Evolutionary conservation across 2,329 filamentous ascomycete genomes (phyloP).

Genomic region (Exophiala sideris): DNA sequence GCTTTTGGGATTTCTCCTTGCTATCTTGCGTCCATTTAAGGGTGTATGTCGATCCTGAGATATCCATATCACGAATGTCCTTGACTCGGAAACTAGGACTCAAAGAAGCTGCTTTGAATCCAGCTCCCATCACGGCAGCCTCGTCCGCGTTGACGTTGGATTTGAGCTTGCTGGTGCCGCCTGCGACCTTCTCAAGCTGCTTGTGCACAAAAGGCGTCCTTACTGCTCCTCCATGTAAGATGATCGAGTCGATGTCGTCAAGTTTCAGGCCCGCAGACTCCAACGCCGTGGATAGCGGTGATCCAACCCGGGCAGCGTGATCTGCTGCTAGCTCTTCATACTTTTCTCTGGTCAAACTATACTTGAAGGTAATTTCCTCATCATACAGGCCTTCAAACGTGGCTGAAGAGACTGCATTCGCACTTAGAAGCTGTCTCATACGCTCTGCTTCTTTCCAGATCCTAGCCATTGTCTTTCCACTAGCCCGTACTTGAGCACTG

Average conservation of each 20-base stretch:
- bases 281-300: constrained; percentile 71
- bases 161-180: constrained; percentile 73
- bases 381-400: constrained; percentile 82
- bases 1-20: constrained; percentile 71
- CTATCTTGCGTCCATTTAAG: constrained; percentile 72
- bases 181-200: constrained; percentile 72
- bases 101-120: constrained; percentile 86
- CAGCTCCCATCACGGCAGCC: constrained; percentile 91
- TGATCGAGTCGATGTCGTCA: constrained; percentile 78
- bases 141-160: constrained; percentile 97
- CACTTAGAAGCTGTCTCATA: constrained; percentile 83
- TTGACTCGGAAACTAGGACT: constrained; percentile 97
- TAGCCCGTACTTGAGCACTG: constrained; percentile 61
- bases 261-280: constrained; percentile 69
- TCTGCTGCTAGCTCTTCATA: constrained; percentile 75
- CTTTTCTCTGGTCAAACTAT: constrained; percentile 74
- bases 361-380: constrained; percentile 89
- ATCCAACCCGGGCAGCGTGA: constrained; percentile 65
- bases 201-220: constrained; percentile 94
- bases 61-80: constrained; percentile 84
- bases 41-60: constrained; percentile 67
- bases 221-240: constrained; percentile 85
- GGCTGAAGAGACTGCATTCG: constrained; percentile 76
- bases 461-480: constrained; percentile 83
- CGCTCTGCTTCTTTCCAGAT: constrained; percentile 91